Base-by-base conservation (phyloP, 2,329 filamentous ascomycete genomes). In the Aspergillus persii region DNA sequence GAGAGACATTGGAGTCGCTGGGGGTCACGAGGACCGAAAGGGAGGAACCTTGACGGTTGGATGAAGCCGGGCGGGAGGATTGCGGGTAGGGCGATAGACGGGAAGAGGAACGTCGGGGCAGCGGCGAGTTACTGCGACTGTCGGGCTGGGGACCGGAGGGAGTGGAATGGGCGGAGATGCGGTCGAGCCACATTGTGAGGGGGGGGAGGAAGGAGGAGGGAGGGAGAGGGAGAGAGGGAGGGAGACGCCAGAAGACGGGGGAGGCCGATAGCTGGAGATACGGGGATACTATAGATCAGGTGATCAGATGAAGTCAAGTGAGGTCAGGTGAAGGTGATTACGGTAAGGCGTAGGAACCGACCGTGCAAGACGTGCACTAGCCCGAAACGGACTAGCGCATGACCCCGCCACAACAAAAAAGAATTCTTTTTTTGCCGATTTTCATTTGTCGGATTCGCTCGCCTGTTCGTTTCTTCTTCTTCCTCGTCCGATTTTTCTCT, bases 151-250 rank as follows among this genome's bases (percentile, higher is more conserved):
- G 86, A 63, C 84, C 83, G 58, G 85, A 81, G 76, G 86, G 80
- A 74, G 85, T 86, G 58, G 87, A 84, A 75, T 89, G 88, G 68
- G 84, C 87, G 64, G 89, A 88, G 65, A 96, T 86, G 74, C 92
- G 89, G 80, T 96, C 92, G 72, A 96, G 86, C 92, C 92, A 96
- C 91, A 96, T 96, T 53, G 57, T 76, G 52, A 49, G 51, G 50
- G 57, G 54, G 55, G 51, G 36, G 54, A 55, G 52, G 50, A 51
- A 47, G 52, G 58, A 11, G 12, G 44, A 50, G 26, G 29, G 36
- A 8, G 33, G 7, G 50, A 44, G 41, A 29, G 47, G 26, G n/a
- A 48, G 41, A 49, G 18, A 33, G 6, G 29, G 18, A 41, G 26
- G n/a, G 7, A 41, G n/a, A n/a, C n/a, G 18, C 18, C 31, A 23